Base-by-base conservation (phyloP, 2,329 filamentous ascomycete genomes). In the Pseudohalonectria lignicola region DNA sequence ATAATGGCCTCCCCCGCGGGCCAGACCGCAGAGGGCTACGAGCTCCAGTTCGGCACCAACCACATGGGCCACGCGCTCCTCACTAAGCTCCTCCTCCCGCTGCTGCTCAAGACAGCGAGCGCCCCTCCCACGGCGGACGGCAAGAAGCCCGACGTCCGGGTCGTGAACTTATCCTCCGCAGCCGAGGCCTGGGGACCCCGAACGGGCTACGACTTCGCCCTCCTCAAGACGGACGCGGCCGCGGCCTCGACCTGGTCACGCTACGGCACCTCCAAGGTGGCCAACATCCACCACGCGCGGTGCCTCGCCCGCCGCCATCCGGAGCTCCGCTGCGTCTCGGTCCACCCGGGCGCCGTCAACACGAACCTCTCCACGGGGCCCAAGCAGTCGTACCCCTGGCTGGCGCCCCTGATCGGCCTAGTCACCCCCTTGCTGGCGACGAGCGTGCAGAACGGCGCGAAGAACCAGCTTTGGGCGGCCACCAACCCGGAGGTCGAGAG, bases 201-300 rank as follows among this genome's bases (percentile, higher is more conserved):
- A 26, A 13, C 21, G 0, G 34, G 26, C 4, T 43, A 51, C 35
- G 3, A 33, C 25, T 46, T 45, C 12, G 29, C 28, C 29, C 23
- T 28, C 12, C 12, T 15, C 34, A 48, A 54, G 37, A 43, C 43
- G 30, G 42, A 48, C 1, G 26, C 41, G 17, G 36, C 45, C 21
- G 31, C 43, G 3, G 47, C 46, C 49, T 11, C 13, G 17, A 2
- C 28, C 9, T 21, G 30, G 6, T 2, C 33, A 34, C 55, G 61
- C 13, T 68, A 68, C 47, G 62, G 60, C n/a, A 62, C 66, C 47
- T 56, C 53, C 47, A 68, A 68, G 48, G 59, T 66, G 7, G 63
- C 59, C 38, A 67, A 67, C 39, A 51, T 67, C 17, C 50, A 67
- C 31, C 61, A 65, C 45, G 45, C 56, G 10, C 47, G 47, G 37